A percentile compares a stretch with the other conserved stretches of the same genome.
These are phyloP conservation scores for Saksenaea vasiformis DNA, from an alignment of 371 early-diverging fungal species.

Conservation along the genomic window DNA sequence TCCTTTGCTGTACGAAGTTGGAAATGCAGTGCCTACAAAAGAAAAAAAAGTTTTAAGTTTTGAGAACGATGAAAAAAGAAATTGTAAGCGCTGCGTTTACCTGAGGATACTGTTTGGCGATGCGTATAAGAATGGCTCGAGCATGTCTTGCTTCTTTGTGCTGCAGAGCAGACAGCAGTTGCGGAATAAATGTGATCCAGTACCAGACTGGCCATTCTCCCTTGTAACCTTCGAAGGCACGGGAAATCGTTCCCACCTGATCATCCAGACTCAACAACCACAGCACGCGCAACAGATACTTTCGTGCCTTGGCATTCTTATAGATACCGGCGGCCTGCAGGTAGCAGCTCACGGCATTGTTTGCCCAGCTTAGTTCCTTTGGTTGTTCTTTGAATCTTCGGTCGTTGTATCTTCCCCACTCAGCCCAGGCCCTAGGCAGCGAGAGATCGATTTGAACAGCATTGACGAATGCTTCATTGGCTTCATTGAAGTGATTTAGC, in stretches of 20 bases:
- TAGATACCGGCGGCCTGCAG: constrained; percentile 92
- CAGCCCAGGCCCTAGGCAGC: constrained; percentile 95
- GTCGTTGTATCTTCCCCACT: constrained; percentile 97
- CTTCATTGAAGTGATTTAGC: constrained; percentile 84
- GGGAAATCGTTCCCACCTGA: constrained; percentile 70
- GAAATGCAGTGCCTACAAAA: constrained; percentile 84
- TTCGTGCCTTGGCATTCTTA: constrained; percentile 86
- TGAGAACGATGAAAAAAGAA: no score
- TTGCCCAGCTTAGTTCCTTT: constrained; percentile 82
- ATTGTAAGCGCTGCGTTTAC: no score
- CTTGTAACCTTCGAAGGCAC: constrained; percentile 87
- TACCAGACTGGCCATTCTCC: constrained; percentile 94
- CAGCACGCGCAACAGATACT: constrained; percentile 88
- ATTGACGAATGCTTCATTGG: constrained; percentile 91
- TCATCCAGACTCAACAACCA: constrained; percentile 95
- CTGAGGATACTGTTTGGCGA: constrained; percentile 96
- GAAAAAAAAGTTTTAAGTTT: neutral
- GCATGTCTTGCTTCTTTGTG: constrained; percentile 84
- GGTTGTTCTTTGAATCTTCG: constrained; percentile 84
- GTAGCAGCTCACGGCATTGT: constrained; percentile 95
- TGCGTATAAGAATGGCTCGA: constrained; percentile 80
- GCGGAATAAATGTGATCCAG: constrained; percentile 98
- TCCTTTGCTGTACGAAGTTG: constrained; percentile 92
- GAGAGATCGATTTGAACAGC: constrained; percentile 92
- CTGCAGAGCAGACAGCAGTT: constrained; percentile 79